Base-by-base conservation (phyloP, 192 early-diverging fungal species). In the Rhizophagus clarus region DNA sequence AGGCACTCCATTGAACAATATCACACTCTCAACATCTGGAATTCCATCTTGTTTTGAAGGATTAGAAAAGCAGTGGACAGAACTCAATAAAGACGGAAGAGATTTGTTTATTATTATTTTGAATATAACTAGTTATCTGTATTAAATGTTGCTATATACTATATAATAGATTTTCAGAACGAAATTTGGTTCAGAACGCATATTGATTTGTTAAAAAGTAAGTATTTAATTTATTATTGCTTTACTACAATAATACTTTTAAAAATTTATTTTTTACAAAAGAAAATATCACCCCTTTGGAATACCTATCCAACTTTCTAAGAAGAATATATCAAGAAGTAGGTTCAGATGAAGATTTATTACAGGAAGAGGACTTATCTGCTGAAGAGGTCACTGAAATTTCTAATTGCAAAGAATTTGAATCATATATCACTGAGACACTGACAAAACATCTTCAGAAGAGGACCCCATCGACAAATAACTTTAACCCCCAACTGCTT, bases 401-500 rank as follows among this genome's bases (percentile, higher is more conserved):
- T 51, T 51, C 2, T 51, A 17, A 17, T 14, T 51, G 2, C 49
- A 15, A 51, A 51, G 49, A 51, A 17, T 51, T 17, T 51, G 49
- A 51, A 15, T 51, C 17, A 17, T 51, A 17, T 51, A 17, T 17
- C 2, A 51, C 15, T 14, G 3, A 51, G 2, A 14, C 17, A 51
- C 4, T 14, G 2, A 17, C 15, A 14, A 17, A 17, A 3, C 14
- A 51, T 51, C 15, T 3, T 49, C 47, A 0, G 47, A 49, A 9
- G 47, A 49, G 47, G 11, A 49, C 28, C 74, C 28, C 28, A 60
- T 61, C 9, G 74, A 75, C 74, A 61, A 51, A 7, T 75, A 22
- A 75, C 28, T 61, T 51, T 61, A 51, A 22, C n/a, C 26, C 60
- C 29, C 4, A 75, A 61, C 60, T 32, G 74, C 74, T 61, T 60